Evolutionary conservation across 176 grass and related monocot genomes (phyloP), one percentile per base, ranked within the genome.

Genomic region (Secale cereale): DNA sequence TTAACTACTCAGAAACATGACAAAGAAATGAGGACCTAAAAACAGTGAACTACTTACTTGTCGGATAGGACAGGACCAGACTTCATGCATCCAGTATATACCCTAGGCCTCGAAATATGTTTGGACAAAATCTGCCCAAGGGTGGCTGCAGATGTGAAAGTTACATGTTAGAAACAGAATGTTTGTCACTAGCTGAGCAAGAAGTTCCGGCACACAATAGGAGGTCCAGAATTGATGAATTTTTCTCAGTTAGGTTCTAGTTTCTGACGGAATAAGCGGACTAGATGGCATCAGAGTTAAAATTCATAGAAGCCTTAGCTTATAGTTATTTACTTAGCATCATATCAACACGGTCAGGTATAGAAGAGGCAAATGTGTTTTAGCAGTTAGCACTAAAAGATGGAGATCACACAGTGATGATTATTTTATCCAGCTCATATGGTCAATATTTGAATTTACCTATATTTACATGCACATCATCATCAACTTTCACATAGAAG

Each of bases 71-170:
- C 91, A 26, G 92, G 95, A 15, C 95, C 95, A 76, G 92, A 94
- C 48, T 98, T 98, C 95, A 98, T 98, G 91, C 95, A 98, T 71
- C 95, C 95, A 84, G 92, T 98, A 67, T 98, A 98, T 76, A 98
- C 84, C 54, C 95, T 88, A 65, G 89, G 86, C 80, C 86, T 98
- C 30, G 61, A 76, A 80, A 94, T 59, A 70, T 94, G 88, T 74
- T 91, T 94, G 17, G 90, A 87, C 82, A 97, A 89, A 78, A 91
- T 93, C 48, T 88, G 83, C 46, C 94, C 94, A 65, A 97, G 90
- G 79, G 92, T 94, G 13, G 90, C 94, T 97, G 92, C 73, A 91
- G n/a, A 54, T 20, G 10, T 74, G 78, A 46, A 29, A 77, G 33
- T 76, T 28, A 30, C 37, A 79, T 48, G 78, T 88, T 60, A 88